Base-by-base conservation (phyloP, 306 rosid species). In the Medicago ruthenica region DNA sequence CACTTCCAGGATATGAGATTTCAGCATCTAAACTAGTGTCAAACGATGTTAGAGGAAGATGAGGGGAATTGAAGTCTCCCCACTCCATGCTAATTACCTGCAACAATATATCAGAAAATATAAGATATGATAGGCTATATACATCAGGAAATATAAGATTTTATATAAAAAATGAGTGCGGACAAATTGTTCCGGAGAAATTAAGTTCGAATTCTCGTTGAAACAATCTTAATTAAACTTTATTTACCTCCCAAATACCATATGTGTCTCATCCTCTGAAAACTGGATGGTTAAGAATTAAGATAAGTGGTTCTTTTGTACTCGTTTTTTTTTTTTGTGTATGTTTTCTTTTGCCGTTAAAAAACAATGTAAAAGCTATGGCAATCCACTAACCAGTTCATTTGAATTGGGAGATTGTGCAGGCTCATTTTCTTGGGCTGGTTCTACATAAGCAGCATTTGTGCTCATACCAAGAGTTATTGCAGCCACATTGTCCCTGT, bases 1-100 rank as follows among this genome's bases (percentile, higher is more conserved):
- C 72, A 11, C 17, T 53, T 42, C 90, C 86, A 3, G 93, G 91
- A 75, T 85, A 83, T 54, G 88, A 51, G 79, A 89, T 91, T 74
- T 87, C 87, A 60, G 84, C 87, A 67, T 89, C 90, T 40, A 92
- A 81, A 80, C 71, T 72, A 72, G 76, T 34, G 60, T 86, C 89
- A 71, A 83, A 92, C 36, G 84, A 48, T 17, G 97, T 84, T 13
- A 86, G 31, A 22, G 95, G 90, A 79, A 91, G 83, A 82, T 85
- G 87, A 14, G 82, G 68, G 24, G 97, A 85, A 41, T 60, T 78
- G 81, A 86, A 89, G 59, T 89, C 82, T 72, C 89, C 86, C 92
- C 91, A 87, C 54, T 88, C 85, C 76, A 83, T 83, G 87, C 88
- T 85, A 66, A 91, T 80, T 67, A 87, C 87, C 91, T 89, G 85